These are phyloP conservation scores for Eucalyptus guilfoylei DNA, from an alignment of 345 rosid genomes.

Conservation along the genomic window DNA sequence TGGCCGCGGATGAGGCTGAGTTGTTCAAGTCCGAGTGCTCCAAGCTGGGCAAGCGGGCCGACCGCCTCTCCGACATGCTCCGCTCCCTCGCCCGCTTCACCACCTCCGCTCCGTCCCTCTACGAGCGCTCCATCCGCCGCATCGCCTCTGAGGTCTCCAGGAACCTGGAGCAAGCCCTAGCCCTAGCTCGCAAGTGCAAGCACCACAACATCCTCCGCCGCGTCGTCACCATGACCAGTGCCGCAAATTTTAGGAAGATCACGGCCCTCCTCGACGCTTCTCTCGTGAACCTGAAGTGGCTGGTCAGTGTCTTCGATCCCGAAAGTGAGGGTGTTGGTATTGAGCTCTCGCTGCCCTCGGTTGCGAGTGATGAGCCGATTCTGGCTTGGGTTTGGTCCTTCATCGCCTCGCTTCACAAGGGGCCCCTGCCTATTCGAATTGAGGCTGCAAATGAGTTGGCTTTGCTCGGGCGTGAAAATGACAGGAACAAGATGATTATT, in stretches of 20 bases:
- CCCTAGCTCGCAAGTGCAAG: not conserved
- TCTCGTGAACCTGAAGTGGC: not conserved
- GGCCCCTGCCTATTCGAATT: not conserved
- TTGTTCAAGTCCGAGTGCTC: constrained; percentile 44
- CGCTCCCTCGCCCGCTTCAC: constrained; percentile 37
- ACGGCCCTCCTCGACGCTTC: not conserved
- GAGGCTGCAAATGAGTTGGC: constrained; percentile 9
- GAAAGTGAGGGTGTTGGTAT: not conserved
- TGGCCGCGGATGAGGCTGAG: constrained; percentile 37
- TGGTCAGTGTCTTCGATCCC: not conserved
- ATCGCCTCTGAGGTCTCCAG: not conserved
- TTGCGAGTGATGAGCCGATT: constrained; percentile 10
- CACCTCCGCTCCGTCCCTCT: not conserved
- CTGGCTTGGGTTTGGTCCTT: constrained; percentile 6
- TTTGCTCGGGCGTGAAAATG: constrained; percentile 7
- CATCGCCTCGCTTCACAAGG: constrained; percentile 3
- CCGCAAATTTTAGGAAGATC: not conserved
- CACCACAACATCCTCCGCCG: not conserved
- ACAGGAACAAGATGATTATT: constrained; percentile 5
- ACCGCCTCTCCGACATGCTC: constrained; percentile 50
- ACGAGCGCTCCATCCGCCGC: not conserved
- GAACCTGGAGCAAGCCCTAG: not conserved
- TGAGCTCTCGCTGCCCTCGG: not conserved
- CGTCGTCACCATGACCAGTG: not conserved
- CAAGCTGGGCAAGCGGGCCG: constrained; percentile 41